Base-by-base conservation (phyloP, 2,329 filamentous ascomycete species). In the Rhynchosporium agropyri region DNA sequence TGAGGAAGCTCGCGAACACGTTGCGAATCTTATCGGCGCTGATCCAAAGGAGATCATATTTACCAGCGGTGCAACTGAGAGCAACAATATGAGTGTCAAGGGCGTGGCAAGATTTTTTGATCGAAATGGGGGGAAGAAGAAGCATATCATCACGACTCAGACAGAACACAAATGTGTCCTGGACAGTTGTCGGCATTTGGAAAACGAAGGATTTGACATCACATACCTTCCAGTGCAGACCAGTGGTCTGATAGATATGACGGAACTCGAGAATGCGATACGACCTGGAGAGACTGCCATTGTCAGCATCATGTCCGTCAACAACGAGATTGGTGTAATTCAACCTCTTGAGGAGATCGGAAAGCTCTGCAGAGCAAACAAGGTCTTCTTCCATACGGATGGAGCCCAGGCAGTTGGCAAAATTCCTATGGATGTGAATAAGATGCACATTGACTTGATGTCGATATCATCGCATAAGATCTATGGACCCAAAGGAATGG, bases 71-170 rank as follows among this genome's bases (percentile, higher is more conserved):
- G 95, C 95, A 15, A 99, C 95, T 0, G 95, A 99, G 80, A 97
- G 92, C 75, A 99, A 99, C 79, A 99, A 99, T 74, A 99, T 99
- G 95, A 97, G 92, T 77, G 92, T 99, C 80, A 99, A 99, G 80
- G 95, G 95, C 67, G 94, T 99, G 8, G 93, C 95, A 26, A 85
- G 94, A 67, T 99, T 99, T 79, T 97, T 97, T 76, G 92, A 92
- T 69, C 87, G 91, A 63, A 50, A 46, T 31, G 88, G 86, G 2
- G 93, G 92, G 72, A 97, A 97, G 86, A 98, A 98, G 87, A 97
- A 90, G 80, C 95, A 99, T 78, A 94, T 99, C 74, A 92, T 99
- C 77, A 99, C 95, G 29, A 92, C 88, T 45, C 95, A 98, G 80
- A 99, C 95, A 0, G 95, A 99, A 79, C 95, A 99, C 83, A 99